These are phyloP conservation scores for Psophocarpus tetragonolobus DNA, from an alignment of 306 rosid species.

Conservation along the genomic window DNA sequence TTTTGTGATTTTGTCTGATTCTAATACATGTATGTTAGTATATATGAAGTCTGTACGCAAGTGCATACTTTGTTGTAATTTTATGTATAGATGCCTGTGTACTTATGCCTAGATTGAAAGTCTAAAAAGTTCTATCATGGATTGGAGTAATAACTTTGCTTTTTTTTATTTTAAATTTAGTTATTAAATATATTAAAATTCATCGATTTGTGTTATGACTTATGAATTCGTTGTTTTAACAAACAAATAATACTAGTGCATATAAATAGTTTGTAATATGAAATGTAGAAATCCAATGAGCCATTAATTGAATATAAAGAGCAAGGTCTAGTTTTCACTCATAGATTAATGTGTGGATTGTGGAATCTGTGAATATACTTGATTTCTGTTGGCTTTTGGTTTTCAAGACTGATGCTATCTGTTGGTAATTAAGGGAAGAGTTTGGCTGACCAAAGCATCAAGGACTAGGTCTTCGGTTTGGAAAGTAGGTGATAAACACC, in stretches of 20 bases:
- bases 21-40: neutral
- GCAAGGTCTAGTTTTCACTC: neutral
- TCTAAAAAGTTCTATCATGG: neutral
- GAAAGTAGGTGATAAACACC: slow-evolving; percentile 85
- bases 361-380: slow-evolving; percentile 1
- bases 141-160: neutral
- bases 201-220: neutral
- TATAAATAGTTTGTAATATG: neutral
- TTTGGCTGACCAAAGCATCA: slow-evolving; percentile 80
- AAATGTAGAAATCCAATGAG: neutral
- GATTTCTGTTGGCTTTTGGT: slow-evolving; percentile 17
- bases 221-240: slow-evolving; percentile 1
- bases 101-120: neutral
- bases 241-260: neutral
- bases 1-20: neutral
- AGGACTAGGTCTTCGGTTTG: slow-evolving; percentile 68
- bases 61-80: neutral
- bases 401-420: slow-evolving; percentile 24
- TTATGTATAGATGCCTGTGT: neutral
- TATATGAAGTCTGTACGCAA: neutral
- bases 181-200: neutral
- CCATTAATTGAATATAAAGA: neutral
- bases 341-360: neutral
- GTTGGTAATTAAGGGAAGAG: slow-evolving; percentile 59
- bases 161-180: neutral